Percentiles rank a stretch among this genome's conserved stretches.
Evolutionary conservation across 768 basidiomycete genomes (phyloP).

Genomic region (Auricularia cornea): DNA sequence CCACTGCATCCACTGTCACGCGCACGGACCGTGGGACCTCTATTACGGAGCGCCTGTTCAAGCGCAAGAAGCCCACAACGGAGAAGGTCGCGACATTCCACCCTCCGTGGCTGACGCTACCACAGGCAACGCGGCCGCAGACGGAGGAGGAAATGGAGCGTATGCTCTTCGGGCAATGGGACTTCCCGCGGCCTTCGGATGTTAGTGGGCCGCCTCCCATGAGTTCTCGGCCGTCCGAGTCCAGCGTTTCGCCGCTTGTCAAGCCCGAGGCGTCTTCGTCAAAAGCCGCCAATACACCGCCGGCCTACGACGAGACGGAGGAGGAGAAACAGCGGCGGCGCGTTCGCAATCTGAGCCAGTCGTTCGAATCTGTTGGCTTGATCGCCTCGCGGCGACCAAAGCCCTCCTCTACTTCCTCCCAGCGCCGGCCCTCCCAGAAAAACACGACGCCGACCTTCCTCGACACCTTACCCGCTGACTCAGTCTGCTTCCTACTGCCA

Average conservation of each 20-base stretch:
- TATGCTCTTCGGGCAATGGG: conserved; percentile 25
- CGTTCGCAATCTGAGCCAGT: conserved; percentile 57
- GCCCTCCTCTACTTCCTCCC: conserved; percentile 17
- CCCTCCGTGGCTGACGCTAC: conserved; percentile 59
- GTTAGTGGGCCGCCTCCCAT: not conserved
- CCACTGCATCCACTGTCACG: not conserved
- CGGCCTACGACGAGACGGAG: not conserved
- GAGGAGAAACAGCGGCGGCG: conserved; percentile 1
- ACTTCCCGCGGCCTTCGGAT: not conserved
- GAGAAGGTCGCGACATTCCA: conserved; percentile 19
- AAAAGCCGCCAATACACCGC: not conserved
- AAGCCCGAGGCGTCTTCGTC: not conserved
- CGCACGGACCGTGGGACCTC: not conserved
- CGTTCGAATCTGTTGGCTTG: conserved; percentile 74
- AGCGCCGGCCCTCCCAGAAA: conserved; percentile 22
- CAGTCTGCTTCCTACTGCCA: conserved; percentile 75
- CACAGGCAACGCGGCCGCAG: conserved; percentile 40
- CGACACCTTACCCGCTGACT: conserved; percentile 54
- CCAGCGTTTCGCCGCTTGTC: not conserved
- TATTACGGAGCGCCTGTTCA: not conserved
- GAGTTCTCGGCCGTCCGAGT: not conserved
- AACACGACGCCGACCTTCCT: conserved; percentile 35
- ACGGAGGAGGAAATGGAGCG: conserved; percentile 56
- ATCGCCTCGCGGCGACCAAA: conserved; percentile 44
- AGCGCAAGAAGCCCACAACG: not conserved